Evolutionary conservation across 371 early-diverging fungal species (phyloP).

Genomic region (Mucor racemosus): DNA sequence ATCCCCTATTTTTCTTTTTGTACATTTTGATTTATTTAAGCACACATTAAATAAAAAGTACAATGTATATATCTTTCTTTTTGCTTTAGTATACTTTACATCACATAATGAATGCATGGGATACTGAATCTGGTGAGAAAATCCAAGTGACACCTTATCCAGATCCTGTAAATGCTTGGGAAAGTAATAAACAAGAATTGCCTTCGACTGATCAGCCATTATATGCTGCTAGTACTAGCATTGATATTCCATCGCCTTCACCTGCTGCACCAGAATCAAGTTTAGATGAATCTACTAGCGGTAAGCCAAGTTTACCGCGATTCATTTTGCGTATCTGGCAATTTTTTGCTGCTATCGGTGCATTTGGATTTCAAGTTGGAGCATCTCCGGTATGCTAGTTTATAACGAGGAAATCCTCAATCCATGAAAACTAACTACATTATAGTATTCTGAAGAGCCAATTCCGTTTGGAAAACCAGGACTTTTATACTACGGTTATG

Average conservation of each 20-base stretch:
- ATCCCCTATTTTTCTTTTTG: background rate
- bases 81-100: too few relatives aligned
- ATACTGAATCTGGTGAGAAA: conserved; percentile 11
- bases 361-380: conserved; percentile 49
- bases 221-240: conserved; percentile 10
- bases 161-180: conserved; percentile 3
- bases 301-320: conserved; percentile 16
- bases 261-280: background rate
- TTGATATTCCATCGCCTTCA: conserved; percentile 14
- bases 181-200: conserved; percentile 19
- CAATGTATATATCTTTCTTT: too few relatives aligned
- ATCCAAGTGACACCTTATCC: conserved; percentile 1
- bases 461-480: conserved; percentile 24
- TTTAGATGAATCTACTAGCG: background rate
- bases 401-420: background rate
- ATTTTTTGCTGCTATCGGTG: conserved; percentile 36
- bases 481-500: conserved; percentile 34
- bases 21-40: background rate
- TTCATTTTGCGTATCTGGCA: conserved; percentile 37
- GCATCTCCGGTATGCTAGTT: conserved; percentile 36
- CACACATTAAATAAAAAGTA: background rate
- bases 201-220: conserved; percentile 1
- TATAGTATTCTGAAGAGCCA: conserved; percentile 23
- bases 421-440: background rate
- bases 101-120: conserved; percentile 9